Conservation (phyloP, 176 grass and related monocot genomes). For the Ampelocalamus luodianensis region DNA sequence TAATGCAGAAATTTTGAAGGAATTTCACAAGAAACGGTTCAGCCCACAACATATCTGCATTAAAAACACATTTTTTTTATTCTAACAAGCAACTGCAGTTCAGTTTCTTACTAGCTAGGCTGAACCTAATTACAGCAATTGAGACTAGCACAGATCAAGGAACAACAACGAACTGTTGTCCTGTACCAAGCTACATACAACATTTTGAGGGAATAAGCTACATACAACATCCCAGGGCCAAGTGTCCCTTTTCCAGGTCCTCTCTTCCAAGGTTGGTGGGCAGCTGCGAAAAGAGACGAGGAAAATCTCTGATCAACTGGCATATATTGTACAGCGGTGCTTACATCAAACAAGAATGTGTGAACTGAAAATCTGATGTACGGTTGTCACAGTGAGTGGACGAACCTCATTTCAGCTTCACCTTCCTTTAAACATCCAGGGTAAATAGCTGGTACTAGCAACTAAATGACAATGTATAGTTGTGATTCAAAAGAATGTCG, state of each 20-base stretch:
- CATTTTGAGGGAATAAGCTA: neutral
- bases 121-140: neutral
- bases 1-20: neutral
- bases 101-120: neutral
- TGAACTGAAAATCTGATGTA: neutral
- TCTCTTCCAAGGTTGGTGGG: conserved; percentile 3
- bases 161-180: neutral
- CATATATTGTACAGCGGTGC: neutral
- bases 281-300: neutral
- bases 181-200: neutral
- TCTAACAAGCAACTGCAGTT: neutral
- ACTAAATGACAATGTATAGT: conserved; percentile 12
- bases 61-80: neutral
- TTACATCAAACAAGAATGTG: neutral
- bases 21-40: neutral
- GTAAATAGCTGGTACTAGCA: conserved; percentile 4
- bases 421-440: neutral
- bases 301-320: neutral
- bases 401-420: conserved; percentile 19
- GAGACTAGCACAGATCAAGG: neutral
- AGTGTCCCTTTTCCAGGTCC: neutral
- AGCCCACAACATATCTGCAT: neutral
- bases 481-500: conserved; percentile 28
- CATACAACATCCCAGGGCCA: neutral
- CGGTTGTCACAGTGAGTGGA: neutral